Percentiles rank a stretch among this genome's conserved stretches.
Evolutionary conservation across 768 basidiomycete genomes (phyloP).

Genomic region (Mycena indigotica): DNA sequence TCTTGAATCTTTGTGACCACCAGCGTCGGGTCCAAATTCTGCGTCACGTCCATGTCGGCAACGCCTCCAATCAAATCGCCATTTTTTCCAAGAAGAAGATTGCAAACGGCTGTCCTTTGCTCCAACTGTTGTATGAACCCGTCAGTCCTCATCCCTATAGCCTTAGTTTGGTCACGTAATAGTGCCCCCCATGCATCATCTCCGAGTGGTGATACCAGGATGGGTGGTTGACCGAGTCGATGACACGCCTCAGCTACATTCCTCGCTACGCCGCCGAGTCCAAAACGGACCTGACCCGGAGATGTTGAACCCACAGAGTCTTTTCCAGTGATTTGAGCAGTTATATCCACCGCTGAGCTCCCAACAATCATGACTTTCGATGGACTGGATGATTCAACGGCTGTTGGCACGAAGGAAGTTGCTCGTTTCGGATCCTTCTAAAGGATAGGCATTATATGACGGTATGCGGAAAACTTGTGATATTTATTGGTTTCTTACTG

Average conservation of each 20-base stretch:
- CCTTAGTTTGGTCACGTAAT: conserved; percentile 55
- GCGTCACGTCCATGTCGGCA: conserved; percentile 84
- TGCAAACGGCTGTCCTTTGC: conserved; percentile 78
- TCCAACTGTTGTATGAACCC: conserved; percentile 52
- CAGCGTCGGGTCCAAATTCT: conserved; percentile 22
- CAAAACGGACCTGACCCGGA: conserved; percentile 73
- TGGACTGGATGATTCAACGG: conserved; percentile 12
- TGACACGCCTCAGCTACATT: conserved; percentile 93
- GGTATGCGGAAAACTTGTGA: no score
- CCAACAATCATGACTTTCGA: conserved; percentile 76
- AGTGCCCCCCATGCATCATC: conserved; percentile 76
- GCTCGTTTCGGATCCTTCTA: not conserved
- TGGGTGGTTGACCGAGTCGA: conserved; percentile 50
- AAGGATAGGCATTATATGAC: conserved; percentile 5
- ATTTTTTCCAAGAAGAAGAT: conserved; percentile 71
- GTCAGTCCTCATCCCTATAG: conserved; percentile 79
- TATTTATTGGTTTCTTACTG: conserved; percentile 34
- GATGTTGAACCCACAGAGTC: conserved; percentile 60
- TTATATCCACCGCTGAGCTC: conserved; percentile 88
- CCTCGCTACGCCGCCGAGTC: conserved; percentile 89
- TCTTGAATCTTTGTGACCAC: conserved; percentile 50
- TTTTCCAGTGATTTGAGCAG: conserved; percentile 51
- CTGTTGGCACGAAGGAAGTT: not conserved
- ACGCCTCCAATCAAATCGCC: conserved; percentile 84
- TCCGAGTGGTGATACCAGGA: conserved; percentile 79